Base-by-base conservation (phyloP, 108 stramenopile species). In the Cyclotella sp. region DNA sequence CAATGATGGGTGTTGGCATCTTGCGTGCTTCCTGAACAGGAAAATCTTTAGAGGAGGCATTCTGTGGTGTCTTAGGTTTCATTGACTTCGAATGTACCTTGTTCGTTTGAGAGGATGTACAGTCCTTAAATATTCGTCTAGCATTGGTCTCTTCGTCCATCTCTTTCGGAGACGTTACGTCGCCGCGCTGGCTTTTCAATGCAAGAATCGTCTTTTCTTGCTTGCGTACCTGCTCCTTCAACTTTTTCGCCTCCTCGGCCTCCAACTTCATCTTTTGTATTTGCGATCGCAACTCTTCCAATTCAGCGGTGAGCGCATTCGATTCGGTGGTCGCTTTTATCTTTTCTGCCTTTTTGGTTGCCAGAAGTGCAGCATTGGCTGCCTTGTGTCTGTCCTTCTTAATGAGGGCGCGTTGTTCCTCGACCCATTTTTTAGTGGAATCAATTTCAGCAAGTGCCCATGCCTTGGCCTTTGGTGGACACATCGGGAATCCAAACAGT, bases 261-360 rank as follows among this genome's bases (percentile, higher is more conserved):
- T 74, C 73, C 16, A 46, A 87, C 24, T 87, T 90, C 12, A 89
- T 86, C 40, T 90, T 90, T 46, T 88, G 84, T 29, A 95, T 72
- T 61, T 84, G 78, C 15, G 90, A 57, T 30, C 86, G 80, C 40
- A 95, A 84, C 47, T 87, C 75, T 57, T 90, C 90, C 63, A 95
- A 61, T 55, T 81, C 73, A 9, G 89, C 80, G 18, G 90, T 84
- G 49, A 91, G 28, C 0, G 27, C 71, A 14, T 82, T 40, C 0
- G 26, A 43, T 18, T 80, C 78, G 19, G 57, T 59, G 45, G 47
- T 0, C 15, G 40, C 45, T 27, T 66, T 47, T 14, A 49, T 68
- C 43, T 65, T 70, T 15, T 65, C 75, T 28, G 83, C 74, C 54
- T 58, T 70, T 51, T 72, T 77, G 44, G 75, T 52, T 40, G 83